Evolutionary conservation across 805 yeast species (phyloP).

Genomic region (Maudiozyma saulgeensis): DNA sequence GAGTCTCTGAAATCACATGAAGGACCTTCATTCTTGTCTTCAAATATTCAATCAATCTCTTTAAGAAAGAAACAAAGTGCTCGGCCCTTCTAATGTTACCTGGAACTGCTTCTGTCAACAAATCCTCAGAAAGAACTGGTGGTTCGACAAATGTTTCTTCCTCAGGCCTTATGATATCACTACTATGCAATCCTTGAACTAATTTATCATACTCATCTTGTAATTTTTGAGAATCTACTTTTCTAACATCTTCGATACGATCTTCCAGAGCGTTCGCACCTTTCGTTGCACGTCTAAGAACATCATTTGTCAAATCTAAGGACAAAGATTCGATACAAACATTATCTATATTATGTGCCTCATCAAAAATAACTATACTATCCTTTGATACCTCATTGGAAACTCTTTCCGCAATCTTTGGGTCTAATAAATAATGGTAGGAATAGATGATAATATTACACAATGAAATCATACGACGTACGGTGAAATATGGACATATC

Average conservation of each 20-base stretch:
- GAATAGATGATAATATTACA: constrained; percentile 94
- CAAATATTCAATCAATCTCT: constrained; percentile 85
- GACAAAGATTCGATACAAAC: constrained; percentile 95
- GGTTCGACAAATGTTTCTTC: constrained; percentile 61
- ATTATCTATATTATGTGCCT: constrained; percentile 97
- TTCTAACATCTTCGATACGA: constrained; percentile 78
- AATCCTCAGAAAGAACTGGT: constrained; percentile 78
- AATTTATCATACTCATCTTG: constrained; percentile 86
- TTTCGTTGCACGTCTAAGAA: constrained; percentile 71
- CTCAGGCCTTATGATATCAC: constrained; percentile 54
- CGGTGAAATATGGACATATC: constrained; percentile 94
- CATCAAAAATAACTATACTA: constrained; percentile 90
- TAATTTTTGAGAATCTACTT: constrained; percentile 70
- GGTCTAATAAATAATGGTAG: constrained; percentile 91
- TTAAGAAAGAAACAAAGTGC: constrained; percentile 87
- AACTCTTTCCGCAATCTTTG: constrained; percentile 93
- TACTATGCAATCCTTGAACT: constrained; percentile 79
- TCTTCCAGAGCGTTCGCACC: constrained; percentile 76
- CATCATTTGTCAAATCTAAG: constrained; percentile 84
- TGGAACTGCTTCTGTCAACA: constrained; percentile 87
- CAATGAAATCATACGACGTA: constrained; percentile 91
- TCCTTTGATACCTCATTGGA: constrained; percentile 87
- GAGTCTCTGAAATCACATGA: constrained; percentile 97
- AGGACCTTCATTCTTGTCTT: constrained; percentile 96
- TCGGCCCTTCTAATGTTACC: constrained; percentile 97